Evolutionary conservation across 768 basidiomycete genomes (phyloP).

Genomic region (Kwoniella heveanensis): DNA sequence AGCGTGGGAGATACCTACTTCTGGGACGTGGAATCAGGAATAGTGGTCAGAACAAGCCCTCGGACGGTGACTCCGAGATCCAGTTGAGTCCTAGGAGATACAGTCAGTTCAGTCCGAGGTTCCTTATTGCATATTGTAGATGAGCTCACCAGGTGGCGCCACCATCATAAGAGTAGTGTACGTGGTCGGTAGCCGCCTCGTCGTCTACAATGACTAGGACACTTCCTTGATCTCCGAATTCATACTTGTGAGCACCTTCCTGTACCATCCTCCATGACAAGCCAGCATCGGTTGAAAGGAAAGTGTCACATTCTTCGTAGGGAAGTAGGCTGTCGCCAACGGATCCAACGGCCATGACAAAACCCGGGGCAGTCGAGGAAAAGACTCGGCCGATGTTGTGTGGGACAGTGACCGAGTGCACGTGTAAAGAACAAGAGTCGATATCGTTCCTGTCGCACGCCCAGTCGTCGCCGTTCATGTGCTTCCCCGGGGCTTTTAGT

Average conservation of each 20-base stretch:
- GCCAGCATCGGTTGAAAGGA: slow-evolving; percentile 87
- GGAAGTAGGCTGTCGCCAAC: slow-evolving; percentile 68
- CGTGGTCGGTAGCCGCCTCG: slow-evolving; percentile 69
- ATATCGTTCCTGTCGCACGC: slow-evolving; percentile 65
- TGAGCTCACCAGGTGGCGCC: slow-evolving; percentile 75
- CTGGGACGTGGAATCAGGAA: slow-evolving; percentile 93
- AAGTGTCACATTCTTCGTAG: slow-evolving; percentile 90
- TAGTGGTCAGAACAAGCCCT: slow-evolving; percentile 76
- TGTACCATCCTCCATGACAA: slow-evolving; percentile 78
- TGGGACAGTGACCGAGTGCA: slow-evolving; percentile 87
- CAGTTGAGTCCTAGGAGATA: slow-evolving; percentile 65
- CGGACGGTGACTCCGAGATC: slow-evolving; percentile 71
- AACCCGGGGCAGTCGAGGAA: slow-evolving; percentile 89
- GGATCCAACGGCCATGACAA: slow-evolving; percentile 95
- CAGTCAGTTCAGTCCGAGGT: not conserved
- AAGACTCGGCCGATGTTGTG: slow-evolving; percentile 95
- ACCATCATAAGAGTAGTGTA: slow-evolving; percentile 79
- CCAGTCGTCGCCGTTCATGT: slow-evolving; percentile 66
- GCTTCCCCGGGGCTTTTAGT: slow-evolving; percentile 65
- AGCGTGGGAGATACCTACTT: slow-evolving; percentile 58
- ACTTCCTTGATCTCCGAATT: slow-evolving; percentile 89
- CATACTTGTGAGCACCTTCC: slow-evolving; percentile 82
- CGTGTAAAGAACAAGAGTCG: slow-evolving; percentile 73
- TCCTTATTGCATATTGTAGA: not conserved
- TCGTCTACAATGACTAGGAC: slow-evolving; percentile 80